Base-by-base conservation (phyloP, 345 rosid genomes). In the Eutrema yunnanense region DNA sequence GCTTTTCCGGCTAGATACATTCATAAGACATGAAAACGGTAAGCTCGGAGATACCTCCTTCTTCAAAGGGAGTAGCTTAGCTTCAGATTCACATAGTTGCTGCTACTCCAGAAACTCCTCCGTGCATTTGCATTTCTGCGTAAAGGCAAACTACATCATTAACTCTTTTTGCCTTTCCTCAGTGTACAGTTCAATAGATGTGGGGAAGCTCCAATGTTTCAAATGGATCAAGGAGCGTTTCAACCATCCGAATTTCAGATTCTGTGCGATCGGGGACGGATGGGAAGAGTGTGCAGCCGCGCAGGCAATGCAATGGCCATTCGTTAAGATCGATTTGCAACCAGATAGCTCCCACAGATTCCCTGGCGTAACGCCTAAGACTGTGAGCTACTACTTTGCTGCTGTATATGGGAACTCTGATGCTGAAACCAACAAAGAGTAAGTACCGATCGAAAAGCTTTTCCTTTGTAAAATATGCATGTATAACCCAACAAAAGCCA, bases 281-380 rank as follows among this genome's bases (percentile, higher is more conserved):
- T 88, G 96, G 90, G 93, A 92, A 85, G 98, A 92, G 75, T 83
- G 92, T 58, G 87, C 85, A 65, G 96, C 96, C 9, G 96, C 96
- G 16, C 86, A 92, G 78, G 74, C 85, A 54, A 78, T 92, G 98
- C 85, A 68, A 40, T 92, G 96, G 96, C 98, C 98, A 13, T 90
- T 86, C 41, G 86, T 92, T 47, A 82, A 90, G 87, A 82, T 90
- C 8, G 95, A 86, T 83, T 71, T 85, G 40, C 82, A 72, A 27
- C 95, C 96, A 0, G 76, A 80, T 52, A 73, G 88, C 77, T 72
- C 85, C 69, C 76, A 90, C 78, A 82, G 91, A 81, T 90, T 92
- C 78, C 96, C 98, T 53, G 96, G 98, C 47, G 79, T 92, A 78
- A 84, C 93, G 19, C 82, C 82, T 48, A 85, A 63, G 83, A 88